A percentile compares a stretch with the other conserved stretches of the same genome.
Evolutionary conservation across 805 yeast genomes (phyloP).

Genomic region (Saccharomycopsis fermentans): DNA sequence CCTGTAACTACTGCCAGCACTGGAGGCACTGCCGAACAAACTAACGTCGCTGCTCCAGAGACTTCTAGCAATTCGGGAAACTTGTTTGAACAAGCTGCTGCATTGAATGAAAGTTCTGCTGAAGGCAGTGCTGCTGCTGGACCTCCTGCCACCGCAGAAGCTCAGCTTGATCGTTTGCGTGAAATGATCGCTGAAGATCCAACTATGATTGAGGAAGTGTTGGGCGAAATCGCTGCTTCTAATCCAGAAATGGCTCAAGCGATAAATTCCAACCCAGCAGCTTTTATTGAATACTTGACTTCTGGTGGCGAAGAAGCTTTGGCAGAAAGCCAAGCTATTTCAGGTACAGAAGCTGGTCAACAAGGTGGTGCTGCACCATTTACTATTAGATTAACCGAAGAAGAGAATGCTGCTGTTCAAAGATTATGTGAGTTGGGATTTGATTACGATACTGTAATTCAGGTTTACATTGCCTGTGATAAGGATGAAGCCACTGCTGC

Average conservation of each 20-base stretch:
- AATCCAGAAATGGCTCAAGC: conserved; percentile 80
- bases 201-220: conserved; percentile 71
- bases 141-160: conserved; percentile 27
- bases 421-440: conserved; percentile 91
- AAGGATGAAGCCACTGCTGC: conserved; percentile 96
- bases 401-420: conserved; percentile 81
- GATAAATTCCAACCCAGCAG: conserved; percentile 83
- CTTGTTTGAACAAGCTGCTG: conserved; percentile 36
- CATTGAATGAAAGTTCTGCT: conserved; percentile 24
- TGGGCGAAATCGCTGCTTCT: conserved; percentile 69
- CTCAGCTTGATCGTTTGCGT: conserved; percentile 47
- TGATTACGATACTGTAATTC: conserved; percentile 76
- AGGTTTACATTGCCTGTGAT: conserved; percentile 95
- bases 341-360: conserved; percentile 24
- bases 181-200: conserved; percentile 78
- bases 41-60: conserved; percentile 21
- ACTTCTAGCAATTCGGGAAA: conserved; percentile 22
- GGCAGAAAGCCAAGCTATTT: conserved; percentile 27
- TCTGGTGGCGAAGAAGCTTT: conserved; percentile 28
- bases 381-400: conserved; percentile 58
- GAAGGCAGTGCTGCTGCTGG: conserved; percentile 24
- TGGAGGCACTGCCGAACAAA: not conserved
- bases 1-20: conserved; percentile 20
- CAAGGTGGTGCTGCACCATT: conserved; percentile 28
- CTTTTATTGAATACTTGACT: conserved; percentile 63